Base-by-base conservation (phyloP, 352 stramenopile species). In the Aphanomyces invadans region DNA sequence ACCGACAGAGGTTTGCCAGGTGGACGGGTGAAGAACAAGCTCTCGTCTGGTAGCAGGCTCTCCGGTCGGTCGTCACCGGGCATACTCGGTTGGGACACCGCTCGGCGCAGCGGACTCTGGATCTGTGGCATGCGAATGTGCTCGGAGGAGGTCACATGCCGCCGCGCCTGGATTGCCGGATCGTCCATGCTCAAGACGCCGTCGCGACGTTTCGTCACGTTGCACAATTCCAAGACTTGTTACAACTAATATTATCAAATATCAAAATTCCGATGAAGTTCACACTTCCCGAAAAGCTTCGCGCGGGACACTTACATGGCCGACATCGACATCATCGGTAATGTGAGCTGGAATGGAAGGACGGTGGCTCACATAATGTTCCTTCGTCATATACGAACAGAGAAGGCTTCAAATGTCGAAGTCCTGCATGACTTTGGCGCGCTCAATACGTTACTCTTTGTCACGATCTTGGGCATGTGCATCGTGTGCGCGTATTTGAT, bases 401-500 rank as follows among this genome's bases (percentile, higher is more conserved):
- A 83, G 80, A 95, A 93, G 72, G 63, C 75, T 33, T 68, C 76
- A 5, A 69, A 25, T 44, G 78, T 78, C 62, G 78, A 87, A 65
- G 81, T 80, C 5, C 73, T 89, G 36, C 86, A 95, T 57, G 82
- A 95, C 70, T 92, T 95, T 70, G 85, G 86, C 52, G 86, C 86
- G 26, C 80, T 95, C 59, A 95, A 95, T 69, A 95, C 86, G 69
- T 72, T 95, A 65, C 77, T 95, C 33, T 87, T 95, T 69, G 86
- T 97, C 49, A 79, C 94, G 55, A 81, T 97, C 49, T 74, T 97
- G 12, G 84, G 84, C 17, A 71, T 96, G 12, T 96, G 87, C 82
- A 94, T 97, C 60, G 78, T 97, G 49, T 89, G 75, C 69, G 88
- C 86, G 39, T 97, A 97, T 70, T 63, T 97, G 60, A 92, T 96